Percentiles rank a stretch among this genome's conserved stretches.
Evolutionary conservation across 163 green algal genomes (phyloP).

Genomic region (Picocystis sp.): DNA sequence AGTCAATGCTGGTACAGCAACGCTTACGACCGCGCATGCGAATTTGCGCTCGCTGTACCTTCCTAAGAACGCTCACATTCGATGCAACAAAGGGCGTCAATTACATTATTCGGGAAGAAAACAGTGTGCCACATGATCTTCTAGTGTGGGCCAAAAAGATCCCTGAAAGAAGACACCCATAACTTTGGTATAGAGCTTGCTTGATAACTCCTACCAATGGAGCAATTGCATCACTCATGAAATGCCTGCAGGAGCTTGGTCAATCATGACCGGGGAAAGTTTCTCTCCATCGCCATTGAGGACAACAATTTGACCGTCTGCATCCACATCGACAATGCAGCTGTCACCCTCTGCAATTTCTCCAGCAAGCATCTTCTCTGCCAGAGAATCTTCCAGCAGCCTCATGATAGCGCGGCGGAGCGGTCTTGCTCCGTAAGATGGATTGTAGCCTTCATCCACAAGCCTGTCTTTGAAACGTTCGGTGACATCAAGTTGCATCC

Average conservation of each 20-base stretch:
- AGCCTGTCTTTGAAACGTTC: constrained; percentile 88
- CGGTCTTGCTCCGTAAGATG: constrained; percentile 83
- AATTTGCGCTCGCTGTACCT: too few species aligned
- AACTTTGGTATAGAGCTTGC: too few species aligned
- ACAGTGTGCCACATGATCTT: too few species aligned
- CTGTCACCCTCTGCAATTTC: constrained; percentile 92
- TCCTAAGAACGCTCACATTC: too few species aligned
- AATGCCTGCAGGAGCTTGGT: constrained; percentile 16
- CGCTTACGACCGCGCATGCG: too few species aligned
- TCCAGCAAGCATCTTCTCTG: constrained; percentile 85
- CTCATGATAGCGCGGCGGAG: constrained; percentile 95
- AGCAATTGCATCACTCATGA: constrained; percentile 7
- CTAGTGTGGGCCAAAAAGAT: too few species aligned
- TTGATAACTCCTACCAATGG: too few species aligned
- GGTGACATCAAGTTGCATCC: constrained; percentile 89
- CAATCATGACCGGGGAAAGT: constrained; percentile 13
- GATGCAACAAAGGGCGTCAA: too few species aligned
- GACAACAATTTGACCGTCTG: constrained; percentile 69
- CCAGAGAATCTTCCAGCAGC: constrained; percentile 91
- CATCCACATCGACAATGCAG: constrained; percentile 88
- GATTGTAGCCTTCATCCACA: constrained; percentile 97
- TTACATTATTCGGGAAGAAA: too few species aligned
- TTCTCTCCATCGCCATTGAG: constrained; percentile 74
- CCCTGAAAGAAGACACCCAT: too few species aligned
- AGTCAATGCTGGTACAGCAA: too few species aligned